Conservation (phyloP, 202 grass and related monocot genomes). For the Brachypodium distachyon region DNA sequence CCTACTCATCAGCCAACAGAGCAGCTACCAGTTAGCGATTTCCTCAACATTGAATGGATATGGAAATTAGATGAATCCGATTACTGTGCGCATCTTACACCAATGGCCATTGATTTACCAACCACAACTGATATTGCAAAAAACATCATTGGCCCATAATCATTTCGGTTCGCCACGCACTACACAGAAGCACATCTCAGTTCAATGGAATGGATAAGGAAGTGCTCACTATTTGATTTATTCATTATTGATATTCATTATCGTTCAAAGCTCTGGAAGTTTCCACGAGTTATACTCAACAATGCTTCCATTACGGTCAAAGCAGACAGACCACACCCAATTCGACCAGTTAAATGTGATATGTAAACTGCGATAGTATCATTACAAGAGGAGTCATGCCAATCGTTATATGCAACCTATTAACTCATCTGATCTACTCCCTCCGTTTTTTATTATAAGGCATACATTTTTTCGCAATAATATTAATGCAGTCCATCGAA, state of each 20-base stretch:
- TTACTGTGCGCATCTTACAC: background rate
- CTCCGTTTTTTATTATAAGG: too few relatives aligned
- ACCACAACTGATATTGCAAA: background rate
- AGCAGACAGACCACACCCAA: background rate
- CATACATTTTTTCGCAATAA: too few relatives aligned
- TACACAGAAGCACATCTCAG: background rate
- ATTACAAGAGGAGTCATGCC: background rate
- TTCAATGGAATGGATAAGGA: background rate
- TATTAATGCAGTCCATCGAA: too few relatives aligned
- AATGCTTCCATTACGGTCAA: background rate
- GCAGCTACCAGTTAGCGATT: too few relatives aligned
- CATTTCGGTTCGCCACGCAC: background rate
- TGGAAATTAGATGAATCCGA: background rate
- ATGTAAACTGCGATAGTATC: background rate
- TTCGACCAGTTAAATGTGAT: background rate
- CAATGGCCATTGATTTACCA: background rate
- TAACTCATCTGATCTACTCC: background rate
- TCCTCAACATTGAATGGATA: background rate
- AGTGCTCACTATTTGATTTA: background rate
- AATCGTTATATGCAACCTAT: background rate
- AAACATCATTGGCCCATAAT: background rate
- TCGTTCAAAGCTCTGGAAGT: background rate
- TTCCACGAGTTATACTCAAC: background rate
- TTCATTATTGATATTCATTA: background rate
- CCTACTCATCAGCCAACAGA: too few relatives aligned